These are phyloP conservation scores for Westerdykella ornata DNA, from an alignment of 2,329 filamentous ascomycete species.

Conservation along the genomic window DNA sequence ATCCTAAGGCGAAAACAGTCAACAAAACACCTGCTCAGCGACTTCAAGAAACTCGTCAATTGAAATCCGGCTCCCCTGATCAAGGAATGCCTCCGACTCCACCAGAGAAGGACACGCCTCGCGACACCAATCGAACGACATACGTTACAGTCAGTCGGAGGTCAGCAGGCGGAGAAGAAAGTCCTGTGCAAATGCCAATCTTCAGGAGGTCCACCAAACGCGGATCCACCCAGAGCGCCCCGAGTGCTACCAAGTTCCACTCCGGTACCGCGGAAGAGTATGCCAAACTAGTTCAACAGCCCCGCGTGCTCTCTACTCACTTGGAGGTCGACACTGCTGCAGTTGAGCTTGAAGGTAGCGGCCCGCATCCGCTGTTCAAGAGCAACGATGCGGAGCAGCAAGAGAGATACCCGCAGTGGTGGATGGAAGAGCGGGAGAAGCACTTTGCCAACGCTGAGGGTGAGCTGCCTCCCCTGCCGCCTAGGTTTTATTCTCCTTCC, in stretches of 20 bases:
- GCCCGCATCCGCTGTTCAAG: background rate
- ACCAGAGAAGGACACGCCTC: constrained; percentile 42
- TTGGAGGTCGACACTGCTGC: constrained; percentile 5
- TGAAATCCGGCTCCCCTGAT: constrained; percentile 7
- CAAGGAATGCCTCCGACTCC: constrained; percentile 35
- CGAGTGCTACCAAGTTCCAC: constrained; percentile 21
- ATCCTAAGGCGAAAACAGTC: background rate
- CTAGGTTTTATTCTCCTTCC: constrained; percentile 30
- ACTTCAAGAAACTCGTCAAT: too few relatives aligned
- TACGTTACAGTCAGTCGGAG: background rate
- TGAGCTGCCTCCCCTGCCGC: constrained; percentile 7
- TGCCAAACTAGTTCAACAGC: constrained; percentile 19
- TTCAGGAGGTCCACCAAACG: background rate
- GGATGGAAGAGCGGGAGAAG: background rate
- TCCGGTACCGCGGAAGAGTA: constrained; percentile 25
- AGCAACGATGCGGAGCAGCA: constrained; percentile 3
- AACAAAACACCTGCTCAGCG: too few relatives aligned
- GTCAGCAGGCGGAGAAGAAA: background rate
- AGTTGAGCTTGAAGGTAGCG: background rate
- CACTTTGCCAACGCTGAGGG: background rate
- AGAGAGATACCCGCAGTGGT: background rate
- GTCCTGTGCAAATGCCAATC: background rate
- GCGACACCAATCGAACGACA: constrained; percentile 9
- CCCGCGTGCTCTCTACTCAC: constrained; percentile 16
- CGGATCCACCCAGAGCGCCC: constrained; percentile 5